Base-by-base conservation (phyloP, 1,284 basidiomycete genomes). In the Bothia castanella region DNA sequence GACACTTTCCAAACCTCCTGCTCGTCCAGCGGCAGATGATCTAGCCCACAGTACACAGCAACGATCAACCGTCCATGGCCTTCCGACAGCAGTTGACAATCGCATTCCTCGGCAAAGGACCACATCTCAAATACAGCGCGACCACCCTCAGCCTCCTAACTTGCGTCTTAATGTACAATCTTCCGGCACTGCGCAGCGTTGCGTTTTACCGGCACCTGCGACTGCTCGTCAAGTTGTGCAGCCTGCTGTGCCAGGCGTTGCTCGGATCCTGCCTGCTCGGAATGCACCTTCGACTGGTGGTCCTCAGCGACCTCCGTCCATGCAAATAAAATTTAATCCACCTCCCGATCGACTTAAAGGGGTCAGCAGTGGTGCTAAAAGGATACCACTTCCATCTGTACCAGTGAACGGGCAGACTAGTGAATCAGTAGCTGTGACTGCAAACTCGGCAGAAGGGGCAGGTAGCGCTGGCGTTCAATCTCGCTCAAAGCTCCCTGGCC, bases 321-420 rank as follows among this genome's bases (percentile, higher is more conserved):
- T 45, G 39, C 64, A 66, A 42, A 45, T 70, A 16, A 66, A 61
- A 45, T 27, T 60, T 20, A 66, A 61, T 16, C 49, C 54, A 29
- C 49, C 57, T 41, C 45, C 48, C 2, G 57, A 62, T 49, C 61
- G 63, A 41, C 31, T 54, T 25, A 64, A 58, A 49, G 32, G 43
- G 23, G 42, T 55, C 2, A 55, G 63, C n/a, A 51, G 49, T 48
- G 68, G 72, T n/a, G 72, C 72, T 10, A 59, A 70, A 51, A 62
- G 73, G 45, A 57, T 72, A 38, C 66, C 66, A 4, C 61, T 74
- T 42, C 69, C 64, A 20, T 19, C 57, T 17, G 50, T 36, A 14
- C 47, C 59, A 6, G 37, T 35, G 30, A 36, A 31, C n/a, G 53
- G 30, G 6, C 39, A 45, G 10, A 10, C 49, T 31, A 20, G 38